Conservation (phyloP, 139 green algal genomes). For the Picochlorum sp. region DNA sequence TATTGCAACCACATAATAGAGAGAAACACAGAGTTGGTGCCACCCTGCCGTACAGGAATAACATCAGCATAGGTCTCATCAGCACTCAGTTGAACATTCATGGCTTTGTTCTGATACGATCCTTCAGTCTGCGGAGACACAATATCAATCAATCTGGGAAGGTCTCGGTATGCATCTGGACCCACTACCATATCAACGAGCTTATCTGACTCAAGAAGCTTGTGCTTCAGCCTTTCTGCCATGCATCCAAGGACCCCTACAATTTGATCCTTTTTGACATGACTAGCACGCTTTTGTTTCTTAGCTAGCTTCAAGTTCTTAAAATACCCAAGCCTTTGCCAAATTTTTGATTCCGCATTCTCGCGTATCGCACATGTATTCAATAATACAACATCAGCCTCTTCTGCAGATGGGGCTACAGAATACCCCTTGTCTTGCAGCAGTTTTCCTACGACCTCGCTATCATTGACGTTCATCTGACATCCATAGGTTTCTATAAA, state of each 20-base stretch:
- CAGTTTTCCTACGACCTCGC: slow-evolving; percentile 62
- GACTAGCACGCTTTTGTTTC: slow-evolving; percentile 3
- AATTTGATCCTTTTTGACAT: slow-evolving; percentile 15
- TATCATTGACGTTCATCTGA: slow-evolving; percentile 83
- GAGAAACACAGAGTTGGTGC: slow-evolving; percentile 48
- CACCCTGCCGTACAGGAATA: slow-evolving; percentile 46
- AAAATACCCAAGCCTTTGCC: slow-evolving; percentile 54
- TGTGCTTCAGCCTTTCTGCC: slow-evolving; percentile 79
- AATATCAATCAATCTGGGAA: slow-evolving; percentile 64
- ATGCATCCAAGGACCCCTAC: slow-evolving; percentile 89
- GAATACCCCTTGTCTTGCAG: slow-evolving; percentile 45
- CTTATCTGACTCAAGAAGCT: slow-evolving; percentile 54
- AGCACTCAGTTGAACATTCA: slow-evolving; percentile 75
- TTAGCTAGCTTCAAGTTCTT: slow-evolving; percentile 33
- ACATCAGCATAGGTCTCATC: slow-evolving; percentile 89
- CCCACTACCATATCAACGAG: slow-evolving; percentile 82
- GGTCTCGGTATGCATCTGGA: slow-evolving; percentile 81
- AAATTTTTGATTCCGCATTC: slow-evolving; percentile 63
- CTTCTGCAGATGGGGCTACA: slow-evolving; percentile 8
- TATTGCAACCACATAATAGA: slow-evolving; percentile 89
- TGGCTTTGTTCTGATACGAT: slow-evolving; percentile 22
- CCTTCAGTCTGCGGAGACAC: slow-evolving; percentile 25
- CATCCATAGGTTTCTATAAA: slow-evolving; percentile 70
- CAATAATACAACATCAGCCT: slow-evolving; percentile 68
- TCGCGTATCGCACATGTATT: slow-evolving; percentile 94